Base-by-base conservation (phyloP, 2,329 filamentous ascomycete genomes). In the Pseudocercospora fuligena region DNA sequence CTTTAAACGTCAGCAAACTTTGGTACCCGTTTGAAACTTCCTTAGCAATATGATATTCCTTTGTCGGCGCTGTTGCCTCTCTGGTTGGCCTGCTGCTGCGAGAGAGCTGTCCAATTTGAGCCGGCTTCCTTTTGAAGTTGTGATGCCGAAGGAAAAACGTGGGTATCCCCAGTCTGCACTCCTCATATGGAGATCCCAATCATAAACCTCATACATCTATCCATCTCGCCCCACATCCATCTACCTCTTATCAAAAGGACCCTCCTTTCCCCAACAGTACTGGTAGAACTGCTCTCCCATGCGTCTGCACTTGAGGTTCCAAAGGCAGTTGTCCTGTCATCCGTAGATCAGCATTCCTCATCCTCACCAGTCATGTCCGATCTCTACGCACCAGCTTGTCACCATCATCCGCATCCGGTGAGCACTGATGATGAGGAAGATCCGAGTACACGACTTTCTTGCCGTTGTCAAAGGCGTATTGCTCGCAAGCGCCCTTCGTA, bases 221-320 rank as follows among this genome's bases (percentile, higher is more conserved):
- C 4, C 29, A 31, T 31, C 29, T 8, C 29, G 6, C 9, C 29
- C 29, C 3, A 49, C 11, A 47, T 23, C n/a, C 47, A 51, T 51
- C 47, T 51, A 51, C n/a, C 29, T 56, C n/a, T 56, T 56, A 9
- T 23, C 19, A 9, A 58, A 58, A 9, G 54, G 29, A 6, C 54
- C 29, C 29, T 58, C 36, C 54, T 58, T 58, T 16, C 29, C 29
- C 54, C 54, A 58, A 29, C 54, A 58, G 54, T 58, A 58, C 29
- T 58, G 54, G 29, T 58, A 33, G 29, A 58, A 40, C n/a, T 58
- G n/a, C 8, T 58, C 54, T 58, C 54, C 54, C 54, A 23, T 19
- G 12, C 54, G 29, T n/a, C 29, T n/a, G 54, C 54, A 58, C 29
- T 58, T 58, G 6, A 58, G 54, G 4, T 19, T 7, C 27, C 27